Percentiles rank a stretch among this genome's conserved stretches.
These are phyloP conservation scores for Brassica incana DNA, from an alignment of 345 rosid genomes.

Conservation along the genomic window DNA sequence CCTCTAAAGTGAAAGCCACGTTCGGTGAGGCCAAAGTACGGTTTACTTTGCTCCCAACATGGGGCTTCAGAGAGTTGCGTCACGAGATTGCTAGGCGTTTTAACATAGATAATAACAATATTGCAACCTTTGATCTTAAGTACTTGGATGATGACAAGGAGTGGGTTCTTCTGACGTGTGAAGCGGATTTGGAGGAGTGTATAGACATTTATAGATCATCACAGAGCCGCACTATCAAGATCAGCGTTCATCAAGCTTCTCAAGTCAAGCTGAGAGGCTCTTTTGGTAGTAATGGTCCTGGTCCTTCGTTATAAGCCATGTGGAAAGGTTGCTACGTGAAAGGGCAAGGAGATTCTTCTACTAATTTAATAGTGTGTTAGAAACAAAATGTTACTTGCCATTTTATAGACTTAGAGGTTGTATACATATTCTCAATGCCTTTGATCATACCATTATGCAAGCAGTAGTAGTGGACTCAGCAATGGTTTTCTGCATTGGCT, in stretches of 20 bases:
- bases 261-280: constrained; percentile 43
- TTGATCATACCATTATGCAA: constrained; percentile 31
- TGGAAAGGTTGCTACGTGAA: constrained; percentile 12
- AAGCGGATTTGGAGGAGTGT: constrained; percentile 87
- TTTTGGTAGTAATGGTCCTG: constrained; percentile 41
- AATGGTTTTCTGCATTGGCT: constrained; percentile 38
- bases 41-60: constrained; percentile 55
- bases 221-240: constrained; percentile 53
- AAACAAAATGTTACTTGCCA: constrained; percentile 17
- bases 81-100: constrained; percentile 63
- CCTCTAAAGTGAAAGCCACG: constrained; percentile 61
- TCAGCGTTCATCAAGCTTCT: constrained; percentile 54
- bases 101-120: constrained; percentile 42
- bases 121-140: constrained; percentile 49
- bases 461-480: constrained; percentile 18
- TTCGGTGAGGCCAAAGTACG: constrained; percentile 67
- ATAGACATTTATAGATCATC: constrained; percentile 61
- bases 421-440: constrained; percentile 28
- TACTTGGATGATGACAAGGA: constrained; percentile 72
- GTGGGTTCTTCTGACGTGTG: constrained; percentile 78
- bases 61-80: constrained; percentile 54
- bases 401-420: constrained; percentile 20
- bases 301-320: constrained; percentile 34
- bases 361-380: constrained; percentile 36
- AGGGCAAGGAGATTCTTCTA: not conserved